These are phyloP conservation scores for Taphrina deformans DNA, from an alignment of 1,139 yeast genomes.

Conservation along the genomic window DNA sequence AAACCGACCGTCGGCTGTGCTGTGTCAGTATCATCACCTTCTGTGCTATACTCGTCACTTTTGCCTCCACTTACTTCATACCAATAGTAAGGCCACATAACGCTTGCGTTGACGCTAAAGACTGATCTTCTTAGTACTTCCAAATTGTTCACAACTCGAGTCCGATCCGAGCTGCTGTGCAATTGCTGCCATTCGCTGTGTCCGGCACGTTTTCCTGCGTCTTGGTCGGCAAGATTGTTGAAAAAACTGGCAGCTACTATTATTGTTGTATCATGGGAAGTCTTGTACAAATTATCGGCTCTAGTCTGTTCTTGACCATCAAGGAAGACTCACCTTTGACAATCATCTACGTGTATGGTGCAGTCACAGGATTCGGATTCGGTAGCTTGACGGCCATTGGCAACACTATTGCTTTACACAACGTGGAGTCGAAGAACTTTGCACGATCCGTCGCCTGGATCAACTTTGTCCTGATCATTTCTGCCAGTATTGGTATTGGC, in stretches of 20 bases:
- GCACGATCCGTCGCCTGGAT: not conserved
- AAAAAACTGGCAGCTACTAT: slow-evolving; percentile 1
- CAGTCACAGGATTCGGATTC: not conserved
- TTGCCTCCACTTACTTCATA: not conserved
- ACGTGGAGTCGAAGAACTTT: not conserved
- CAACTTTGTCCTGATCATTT: not conserved
- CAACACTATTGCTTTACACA: not conserved
- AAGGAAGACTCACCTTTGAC: not conserved
- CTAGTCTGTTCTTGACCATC: slow-evolving; percentile 1
- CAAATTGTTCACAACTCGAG: slow-evolving; percentile 7
- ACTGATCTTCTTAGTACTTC: not conserved
- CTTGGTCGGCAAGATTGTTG: slow-evolving; percentile 10
- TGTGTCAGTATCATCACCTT: not conserved
- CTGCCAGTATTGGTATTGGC: slow-evolving; percentile 2
- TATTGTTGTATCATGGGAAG: slow-evolving; percentile 5
- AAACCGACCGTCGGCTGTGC: not conserved
- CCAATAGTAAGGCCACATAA: not conserved
- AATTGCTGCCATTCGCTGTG: not conserved
- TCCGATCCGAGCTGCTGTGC: slow-evolving; percentile 17
- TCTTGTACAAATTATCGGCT: slow-evolving; percentile 10
- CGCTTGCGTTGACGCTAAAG: too few species aligned
- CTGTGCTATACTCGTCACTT: slow-evolving; percentile 8
- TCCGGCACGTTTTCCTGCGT: slow-evolving; percentile 8
- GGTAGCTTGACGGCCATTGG: slow-evolving; percentile 9
- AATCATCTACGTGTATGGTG: not conserved